Conservation (phyloP, 2,329 filamentous ascomycete genomes). For the Knufia petricola region DNA sequence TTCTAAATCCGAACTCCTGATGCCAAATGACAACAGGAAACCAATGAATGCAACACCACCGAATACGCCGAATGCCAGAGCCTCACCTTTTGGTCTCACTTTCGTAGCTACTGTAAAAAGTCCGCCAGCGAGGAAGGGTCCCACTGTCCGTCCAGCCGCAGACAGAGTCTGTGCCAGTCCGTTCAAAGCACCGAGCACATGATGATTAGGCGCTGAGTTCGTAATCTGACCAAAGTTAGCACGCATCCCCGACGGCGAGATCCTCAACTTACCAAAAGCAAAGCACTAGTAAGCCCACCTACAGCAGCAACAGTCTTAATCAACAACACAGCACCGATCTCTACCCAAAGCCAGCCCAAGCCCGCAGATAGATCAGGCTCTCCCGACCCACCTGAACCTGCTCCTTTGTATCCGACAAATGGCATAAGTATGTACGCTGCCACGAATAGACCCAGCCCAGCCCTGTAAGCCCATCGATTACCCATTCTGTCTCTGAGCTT, state of each 20-base stretch:
- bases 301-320: conserved; percentile 87
- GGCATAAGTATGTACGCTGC: conserved; percentile 80
- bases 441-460: conserved; percentile 68
- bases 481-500: conserved; percentile 68
- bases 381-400: conserved; percentile 41
- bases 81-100: conserved; percentile 70
- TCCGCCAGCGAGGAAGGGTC: conserved; percentile 77
- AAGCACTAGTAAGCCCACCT: conserved; percentile 77
- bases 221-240: conserved; percentile 55
- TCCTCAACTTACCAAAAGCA: conserved; percentile 59
- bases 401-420: conserved; percentile 67
- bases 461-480: conserved; percentile 74
- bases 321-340: conserved; percentile 70
- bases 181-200: conserved; percentile 80
- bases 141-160: conserved; percentile 76
- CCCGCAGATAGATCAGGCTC: conserved; percentile 43
- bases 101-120: conserved; percentile 71
- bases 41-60: conserved; percentile 72
- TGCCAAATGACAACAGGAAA: conserved; percentile 69
- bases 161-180: conserved; percentile 90
- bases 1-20: conserved; percentile 54
- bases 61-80: conserved; percentile 77
- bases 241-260: not conserved
- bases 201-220: conserved; percentile 79
- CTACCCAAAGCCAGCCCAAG: conserved; percentile 63